Evolutionary conservation across 345 rosid species (phyloP).

Genomic region (Dimocarpus longan): DNA sequence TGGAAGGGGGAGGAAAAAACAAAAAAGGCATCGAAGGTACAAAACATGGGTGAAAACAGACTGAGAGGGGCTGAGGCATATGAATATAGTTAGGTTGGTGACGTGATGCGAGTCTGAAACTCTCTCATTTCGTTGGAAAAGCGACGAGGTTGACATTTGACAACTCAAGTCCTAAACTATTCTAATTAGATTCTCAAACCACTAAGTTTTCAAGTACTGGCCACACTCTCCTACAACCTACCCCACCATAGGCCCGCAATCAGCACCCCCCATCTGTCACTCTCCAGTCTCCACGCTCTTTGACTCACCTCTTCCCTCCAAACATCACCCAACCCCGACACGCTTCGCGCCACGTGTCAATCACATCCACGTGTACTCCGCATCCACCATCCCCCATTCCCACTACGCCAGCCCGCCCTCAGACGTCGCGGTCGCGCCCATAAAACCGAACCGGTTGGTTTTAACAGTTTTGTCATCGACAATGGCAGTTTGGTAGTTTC

Average conservation of each 20-base stretch:
- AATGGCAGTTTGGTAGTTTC: conserved; percentile 36
- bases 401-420: not conserved
- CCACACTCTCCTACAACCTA: conserved; percentile 6
- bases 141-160: conserved; percentile 16
- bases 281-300: conserved; percentile 11
- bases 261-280: conserved; percentile 22
- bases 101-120: not conserved
- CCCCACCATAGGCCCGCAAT: conserved; percentile 17
- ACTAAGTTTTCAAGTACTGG: not conserved
- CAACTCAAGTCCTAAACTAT: not conserved
- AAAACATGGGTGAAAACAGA: too few species aligned
- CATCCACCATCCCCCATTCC: not conserved
- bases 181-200: conserved; percentile 9
- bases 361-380: conserved; percentile 14
- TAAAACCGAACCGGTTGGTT: conserved; percentile 39
- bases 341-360: conserved; percentile 11
- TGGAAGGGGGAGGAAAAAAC: too few species aligned
- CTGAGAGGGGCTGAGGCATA: too few species aligned
- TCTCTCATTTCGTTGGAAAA: not conserved
- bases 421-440: conserved; percentile 24
- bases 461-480: conserved; percentile 21
- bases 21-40: too few species aligned
- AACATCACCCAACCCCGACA: not conserved
- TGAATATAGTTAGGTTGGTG: not conserved
- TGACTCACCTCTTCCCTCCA: not conserved